Conservation (phyloP, 768 basidiomycete species). For the Pleurotus tuoliensis region DNA sequence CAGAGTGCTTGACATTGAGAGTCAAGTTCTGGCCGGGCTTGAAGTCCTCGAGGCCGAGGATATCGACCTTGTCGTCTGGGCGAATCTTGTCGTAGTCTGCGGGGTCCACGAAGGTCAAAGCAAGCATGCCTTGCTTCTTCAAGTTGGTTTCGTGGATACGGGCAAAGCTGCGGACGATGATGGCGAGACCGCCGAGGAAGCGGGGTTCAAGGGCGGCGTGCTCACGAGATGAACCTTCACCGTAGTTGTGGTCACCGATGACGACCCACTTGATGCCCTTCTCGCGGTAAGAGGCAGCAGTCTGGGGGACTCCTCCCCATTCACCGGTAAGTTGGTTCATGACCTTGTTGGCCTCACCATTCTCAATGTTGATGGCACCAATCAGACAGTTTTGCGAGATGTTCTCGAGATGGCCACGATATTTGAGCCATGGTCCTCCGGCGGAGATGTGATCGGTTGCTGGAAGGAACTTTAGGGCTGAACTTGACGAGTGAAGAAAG, state of each 20-base stretch:
- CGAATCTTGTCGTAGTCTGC: constrained; percentile 93
- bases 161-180: constrained; percentile 95
- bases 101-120: constrained; percentile 86
- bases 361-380: constrained; percentile 94
- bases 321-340: constrained; percentile 88
- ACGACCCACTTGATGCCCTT: constrained; percentile 95
- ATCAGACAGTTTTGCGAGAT: constrained; percentile 99
- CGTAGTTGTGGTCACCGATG: constrained; percentile 93
- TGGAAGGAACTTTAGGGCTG: constrained; percentile 16
- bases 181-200: constrained; percentile 91
- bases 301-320: constrained; percentile 80
- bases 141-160: constrained; percentile 98
- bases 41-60: constrained; percentile 85
- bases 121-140: constrained; percentile 99
- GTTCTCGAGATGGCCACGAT: constrained; percentile 97
- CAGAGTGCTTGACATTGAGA: constrained; percentile 74
- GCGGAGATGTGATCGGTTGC: constrained; percentile 95
- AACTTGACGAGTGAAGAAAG: background rate
- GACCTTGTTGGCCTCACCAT: constrained; percentile 94
- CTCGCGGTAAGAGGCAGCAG: constrained; percentile 86
- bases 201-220: constrained; percentile 96
- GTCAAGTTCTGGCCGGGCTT: constrained; percentile 91
- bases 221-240: constrained; percentile 97
- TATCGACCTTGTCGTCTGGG: constrained; percentile 85
- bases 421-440: constrained; percentile 99